Evolutionary conservation across 2,329 filamentous ascomycete species (phyloP).

Genomic region (Xylaria sp.): DNA sequence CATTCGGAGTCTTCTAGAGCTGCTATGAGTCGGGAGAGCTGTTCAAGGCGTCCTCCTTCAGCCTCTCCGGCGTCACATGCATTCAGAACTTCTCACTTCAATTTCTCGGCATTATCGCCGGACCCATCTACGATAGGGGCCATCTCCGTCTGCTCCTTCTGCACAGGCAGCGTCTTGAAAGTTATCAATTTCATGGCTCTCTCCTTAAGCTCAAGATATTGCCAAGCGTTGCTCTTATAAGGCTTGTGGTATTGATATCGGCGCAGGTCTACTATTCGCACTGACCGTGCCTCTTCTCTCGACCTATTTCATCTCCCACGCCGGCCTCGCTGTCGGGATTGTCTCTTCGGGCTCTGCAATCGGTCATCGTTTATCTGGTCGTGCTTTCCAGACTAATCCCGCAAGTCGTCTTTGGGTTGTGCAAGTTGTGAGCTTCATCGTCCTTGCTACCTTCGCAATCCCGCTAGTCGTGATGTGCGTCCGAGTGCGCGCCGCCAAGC

Average conservation of each 20-base stretch:
- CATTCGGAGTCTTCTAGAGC: background rate
- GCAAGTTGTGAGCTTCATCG: constrained; percentile 15
- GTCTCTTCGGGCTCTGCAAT: background rate
- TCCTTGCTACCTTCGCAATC: background rate
- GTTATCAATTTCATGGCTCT: background rate
- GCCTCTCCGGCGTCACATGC: background rate
- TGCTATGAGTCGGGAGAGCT: background rate
- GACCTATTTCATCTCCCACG: background rate
- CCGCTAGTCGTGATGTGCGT: background rate
- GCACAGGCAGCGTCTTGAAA: background rate
- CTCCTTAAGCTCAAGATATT: background rate
- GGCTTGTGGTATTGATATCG: background rate
- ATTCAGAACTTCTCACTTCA: background rate
- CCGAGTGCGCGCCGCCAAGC: background rate
- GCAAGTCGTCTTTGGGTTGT: constrained; percentile 16
- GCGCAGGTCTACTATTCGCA: background rate
- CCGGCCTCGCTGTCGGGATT: background rate
- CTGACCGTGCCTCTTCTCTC: background rate
- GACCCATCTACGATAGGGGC: background rate
- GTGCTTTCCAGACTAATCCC: constrained; percentile 11
- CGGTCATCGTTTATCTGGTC: constrained; percentile 17
- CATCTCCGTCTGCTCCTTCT: background rate
- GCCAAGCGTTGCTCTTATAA: background rate
- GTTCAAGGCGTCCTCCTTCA: background rate
- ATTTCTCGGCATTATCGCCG: background rate